Evolutionary conservation across 208 protist genomes (phyloP).

Genomic region (Chromosphaera perkinsii): DNA sequence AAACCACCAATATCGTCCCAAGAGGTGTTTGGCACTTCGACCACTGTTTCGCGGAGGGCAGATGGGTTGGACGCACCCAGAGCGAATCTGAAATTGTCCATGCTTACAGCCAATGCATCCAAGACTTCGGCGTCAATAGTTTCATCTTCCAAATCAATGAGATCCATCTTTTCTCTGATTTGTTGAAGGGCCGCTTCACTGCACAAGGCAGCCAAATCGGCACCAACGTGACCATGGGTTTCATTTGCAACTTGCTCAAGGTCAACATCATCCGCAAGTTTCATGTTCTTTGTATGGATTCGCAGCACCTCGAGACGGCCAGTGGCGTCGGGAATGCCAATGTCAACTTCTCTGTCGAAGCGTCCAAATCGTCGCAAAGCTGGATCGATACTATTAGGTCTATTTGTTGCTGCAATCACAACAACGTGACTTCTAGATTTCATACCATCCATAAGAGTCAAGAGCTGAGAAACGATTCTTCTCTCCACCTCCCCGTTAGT

Average conservation of each 20-base stretch:
- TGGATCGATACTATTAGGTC: slow-evolving; percentile 97
- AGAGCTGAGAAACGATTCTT: slow-evolving; percentile 98
- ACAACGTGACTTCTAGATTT: slow-evolving; percentile 95
- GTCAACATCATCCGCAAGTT: slow-evolving; percentile 94
- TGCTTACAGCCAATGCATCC: slow-evolving; percentile 91
- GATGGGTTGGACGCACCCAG: slow-evolving; percentile 92
- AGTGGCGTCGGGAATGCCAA: slow-evolving; percentile 98
- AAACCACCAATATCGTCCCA: slow-evolving; percentile 99
- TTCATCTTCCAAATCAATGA: slow-evolving; percentile 99
- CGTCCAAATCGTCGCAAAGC: slow-evolving; percentile 98
- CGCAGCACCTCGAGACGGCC: slow-evolving; percentile 96
- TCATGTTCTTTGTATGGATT: slow-evolving; percentile 99
- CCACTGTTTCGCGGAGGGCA: slow-evolving; percentile 95
- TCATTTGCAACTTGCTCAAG: slow-evolving; percentile 83
- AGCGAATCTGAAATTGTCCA: slow-evolving; percentile 96
- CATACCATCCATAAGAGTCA: slow-evolving; percentile 99
- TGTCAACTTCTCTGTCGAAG: slow-evolving; percentile 99
- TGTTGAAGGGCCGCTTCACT: slow-evolving; percentile 99
- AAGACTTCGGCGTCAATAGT: slow-evolving; percentile 96
- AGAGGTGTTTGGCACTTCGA: slow-evolving; percentile 97
- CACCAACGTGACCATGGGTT: slow-evolving; percentile 97
- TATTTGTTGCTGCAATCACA: slow-evolving; percentile 99
- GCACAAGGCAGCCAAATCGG: slow-evolving; percentile 96
- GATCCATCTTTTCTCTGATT: slow-evolving; percentile 99
- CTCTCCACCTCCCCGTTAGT: slow-evolving; percentile 98